These are phyloP conservation scores for Uncinocarpus reesii DNA, from an alignment of 2,329 filamentous ascomycete genomes.

Conservation along the genomic window DNA sequence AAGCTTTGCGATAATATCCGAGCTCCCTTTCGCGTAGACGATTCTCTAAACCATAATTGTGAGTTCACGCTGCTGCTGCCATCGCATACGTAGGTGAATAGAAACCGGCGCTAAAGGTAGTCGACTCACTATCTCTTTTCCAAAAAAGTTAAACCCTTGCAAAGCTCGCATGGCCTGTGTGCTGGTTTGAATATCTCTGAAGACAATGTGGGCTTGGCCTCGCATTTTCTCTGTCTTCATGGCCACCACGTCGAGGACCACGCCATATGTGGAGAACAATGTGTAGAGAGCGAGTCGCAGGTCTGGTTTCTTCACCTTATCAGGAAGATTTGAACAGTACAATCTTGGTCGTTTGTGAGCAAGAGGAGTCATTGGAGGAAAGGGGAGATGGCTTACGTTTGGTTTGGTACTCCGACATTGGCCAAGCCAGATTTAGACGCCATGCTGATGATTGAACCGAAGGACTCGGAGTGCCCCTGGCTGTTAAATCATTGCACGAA, in stretches of 20 bases:
- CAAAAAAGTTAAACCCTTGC: constrained; percentile 77
- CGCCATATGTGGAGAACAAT: constrained; percentile 86
- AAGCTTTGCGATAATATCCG: constrained; percentile 77
- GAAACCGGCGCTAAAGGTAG: not conserved
- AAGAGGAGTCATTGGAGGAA: not conserved
- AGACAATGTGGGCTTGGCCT: constrained; percentile 88
- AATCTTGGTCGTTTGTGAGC: constrained; percentile 47
- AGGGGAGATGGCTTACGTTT: constrained; percentile 51
- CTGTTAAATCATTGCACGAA: not conserved
- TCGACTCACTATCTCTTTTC: constrained; percentile 64
- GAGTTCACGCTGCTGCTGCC: not conserved
- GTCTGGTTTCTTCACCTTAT: constrained; percentile 83
- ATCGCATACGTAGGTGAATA: no score
- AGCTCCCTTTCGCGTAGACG: constrained; percentile 80
- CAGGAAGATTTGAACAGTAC: constrained; percentile 79
- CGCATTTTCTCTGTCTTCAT: constrained; percentile 87
- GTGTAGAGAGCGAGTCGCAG: constrained; percentile 80
- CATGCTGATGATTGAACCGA: constrained; percentile 21
- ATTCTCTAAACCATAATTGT: constrained; percentile 55
- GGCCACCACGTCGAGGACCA: constrained; percentile 82
- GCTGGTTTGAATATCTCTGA: constrained; percentile 78
- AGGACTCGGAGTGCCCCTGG: not conserved
- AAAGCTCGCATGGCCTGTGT: constrained; percentile 87
- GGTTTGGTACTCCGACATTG: constrained; percentile 55
- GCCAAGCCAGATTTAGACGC: constrained; percentile 24